A percentile compares a stretch with the other conserved stretches of the same genome.
These are phyloP conservation scores for Kregervanrija fluxuum DNA, from an alignment of 805 yeast species.

Conservation along the genomic window DNA sequence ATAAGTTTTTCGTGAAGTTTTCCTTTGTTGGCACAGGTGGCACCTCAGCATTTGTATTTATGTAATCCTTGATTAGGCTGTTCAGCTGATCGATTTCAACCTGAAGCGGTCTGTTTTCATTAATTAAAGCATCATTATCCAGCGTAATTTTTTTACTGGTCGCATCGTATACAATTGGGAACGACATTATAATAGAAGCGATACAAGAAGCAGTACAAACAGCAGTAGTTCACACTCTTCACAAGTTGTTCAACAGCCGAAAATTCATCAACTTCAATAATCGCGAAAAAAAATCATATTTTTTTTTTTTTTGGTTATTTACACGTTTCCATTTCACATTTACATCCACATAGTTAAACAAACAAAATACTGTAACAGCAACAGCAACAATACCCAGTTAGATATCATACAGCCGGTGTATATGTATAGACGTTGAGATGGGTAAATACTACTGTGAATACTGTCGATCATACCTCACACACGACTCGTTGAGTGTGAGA, in stretches of 20 bases:
- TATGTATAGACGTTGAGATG: slow-evolving; percentile 29
- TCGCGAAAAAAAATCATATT: no score
- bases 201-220: no score
- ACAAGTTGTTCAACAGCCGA: no score
- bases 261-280: no score
- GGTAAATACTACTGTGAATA: slow-evolving; percentile 78
- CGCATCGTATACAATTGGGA: slow-evolving; percentile 27
- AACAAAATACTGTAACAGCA: background rate
- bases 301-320: background rate
- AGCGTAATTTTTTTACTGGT: slow-evolving; percentile 23
- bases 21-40: slow-evolving; percentile 50
- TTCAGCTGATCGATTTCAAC: slow-evolving; percentile 30
- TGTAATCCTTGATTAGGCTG: slow-evolving; percentile 32
- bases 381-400: background rate
- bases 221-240: no score
- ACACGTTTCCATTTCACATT: background rate
- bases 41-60: slow-evolving; percentile 38
- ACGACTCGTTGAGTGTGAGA: slow-evolving; percentile 81
- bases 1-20: slow-evolving; percentile 45
- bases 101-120: slow-evolving; percentile 18
- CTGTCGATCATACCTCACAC: slow-evolving; percentile 76
- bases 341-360: background rate
- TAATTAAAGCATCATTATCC: slow-evolving; percentile 13
- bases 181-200: slow-evolving; percentile 2
- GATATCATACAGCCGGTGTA: no score